These are phyloP conservation scores for Pyrus hybrid DNA, from an alignment of 331 rosid species.

Conservation along the genomic window DNA sequence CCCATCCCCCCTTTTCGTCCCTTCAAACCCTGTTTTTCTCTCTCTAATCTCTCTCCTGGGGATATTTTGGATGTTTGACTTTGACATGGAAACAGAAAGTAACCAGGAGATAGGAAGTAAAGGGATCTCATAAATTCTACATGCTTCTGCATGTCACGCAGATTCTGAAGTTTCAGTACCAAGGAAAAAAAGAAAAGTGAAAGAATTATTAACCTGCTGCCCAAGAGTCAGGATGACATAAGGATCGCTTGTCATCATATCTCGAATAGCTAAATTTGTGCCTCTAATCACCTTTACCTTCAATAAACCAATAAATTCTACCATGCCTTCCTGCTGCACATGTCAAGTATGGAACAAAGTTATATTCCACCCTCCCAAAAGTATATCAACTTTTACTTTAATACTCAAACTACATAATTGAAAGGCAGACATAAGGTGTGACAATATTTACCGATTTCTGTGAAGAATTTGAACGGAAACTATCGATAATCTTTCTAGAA, in stretches of 20 bases:
- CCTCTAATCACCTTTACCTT: slow-evolving; percentile 87
- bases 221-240: slow-evolving; percentile 82
- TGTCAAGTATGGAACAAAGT: slow-evolving; percentile 20
- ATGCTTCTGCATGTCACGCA: neutral
- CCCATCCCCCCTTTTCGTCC: neutral
- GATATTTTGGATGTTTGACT: neutral
- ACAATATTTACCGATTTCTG: slow-evolving; percentile 45
- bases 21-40: neutral
- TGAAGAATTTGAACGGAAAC: slow-evolving; percentile 44
- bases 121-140: neutral
- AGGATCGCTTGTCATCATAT: slow-evolving; percentile 92
- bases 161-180: neutral
- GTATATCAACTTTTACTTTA: neutral
- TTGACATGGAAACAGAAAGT: neutral
- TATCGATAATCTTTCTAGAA: slow-evolving; percentile 43
- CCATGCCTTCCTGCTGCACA: slow-evolving; percentile 81
- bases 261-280: slow-evolving; percentile 80
- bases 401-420: slow-evolving; percentile 10
- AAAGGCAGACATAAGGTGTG: slow-evolving; percentile 3
- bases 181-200: neutral
- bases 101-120: neutral
- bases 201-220: slow-evolving; percentile 51
- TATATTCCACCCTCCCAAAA: slow-evolving; percentile 3
- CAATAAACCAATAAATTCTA: slow-evolving; percentile 83
- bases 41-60: neutral